Evolutionary conservation across 768 basidiomycete species (phyloP).

Genomic region (Russula ochroleuca): DNA sequence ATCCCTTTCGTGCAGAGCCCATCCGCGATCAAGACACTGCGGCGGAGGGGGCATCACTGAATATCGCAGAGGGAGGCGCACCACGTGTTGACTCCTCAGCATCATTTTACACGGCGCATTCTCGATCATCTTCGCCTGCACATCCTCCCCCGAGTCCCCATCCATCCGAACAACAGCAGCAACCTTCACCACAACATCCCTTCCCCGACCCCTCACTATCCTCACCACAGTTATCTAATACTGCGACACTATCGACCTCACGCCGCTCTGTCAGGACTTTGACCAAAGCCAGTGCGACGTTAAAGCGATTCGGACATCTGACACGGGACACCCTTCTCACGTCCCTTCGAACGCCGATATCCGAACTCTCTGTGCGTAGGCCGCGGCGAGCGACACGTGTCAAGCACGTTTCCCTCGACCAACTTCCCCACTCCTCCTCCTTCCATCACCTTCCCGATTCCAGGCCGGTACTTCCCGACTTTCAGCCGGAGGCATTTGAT

Average conservation of each 20-base stretch:
- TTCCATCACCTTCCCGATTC: constrained; percentile 2
- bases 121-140: constrained; percentile 17
- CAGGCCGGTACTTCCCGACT: constrained; percentile 20
- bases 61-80: constrained; percentile 2
- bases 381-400: constrained; percentile 20
- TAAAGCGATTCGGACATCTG: constrained; percentile 24
- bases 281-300: constrained; percentile 23
- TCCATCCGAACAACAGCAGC: constrained; percentile 4
- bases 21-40: constrained; percentile 13
- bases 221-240: constrained; percentile 14
- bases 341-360: constrained; percentile 25
- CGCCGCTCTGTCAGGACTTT: constrained; percentile 22
- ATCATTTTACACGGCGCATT: constrained; percentile 27
- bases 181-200: constrained; percentile 12
- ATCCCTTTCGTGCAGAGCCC: constrained; percentile 31
- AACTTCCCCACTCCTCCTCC: constrained; percentile 12
- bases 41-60: constrained; percentile 8
- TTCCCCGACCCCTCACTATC: constrained; percentile 13
- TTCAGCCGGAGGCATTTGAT: constrained; percentile 25
- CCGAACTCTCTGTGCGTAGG: constrained; percentile 16
- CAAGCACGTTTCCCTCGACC: constrained; percentile 22
- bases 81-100: constrained; percentile 25
- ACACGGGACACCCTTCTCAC: constrained; percentile 26
- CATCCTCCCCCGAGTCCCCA: constrained; percentile 1
- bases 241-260: constrained; percentile 20